Evolutionary conservation across 1,284 basidiomycete genomes (phyloP).

Genomic region (Papiliotrema fonsecae): DNA sequence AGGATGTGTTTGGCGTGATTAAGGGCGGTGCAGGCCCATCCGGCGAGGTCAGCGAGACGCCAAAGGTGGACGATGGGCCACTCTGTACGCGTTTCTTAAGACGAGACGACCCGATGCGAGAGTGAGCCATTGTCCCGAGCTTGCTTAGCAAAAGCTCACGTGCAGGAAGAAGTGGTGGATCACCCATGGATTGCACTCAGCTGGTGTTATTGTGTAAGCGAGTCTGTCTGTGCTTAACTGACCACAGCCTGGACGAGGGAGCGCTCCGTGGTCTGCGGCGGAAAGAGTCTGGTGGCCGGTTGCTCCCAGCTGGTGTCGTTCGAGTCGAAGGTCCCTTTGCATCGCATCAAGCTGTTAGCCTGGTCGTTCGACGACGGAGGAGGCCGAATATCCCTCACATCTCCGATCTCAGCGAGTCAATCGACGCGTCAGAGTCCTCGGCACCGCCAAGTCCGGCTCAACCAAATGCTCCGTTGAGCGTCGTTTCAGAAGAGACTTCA

Average conservation of each 20-base stretch:
- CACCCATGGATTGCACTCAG: conserved; percentile 80
- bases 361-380: conserved; percentile 59
- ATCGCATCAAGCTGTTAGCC: conserved; percentile 84
- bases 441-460: conserved; percentile 8
- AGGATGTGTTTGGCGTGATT: conserved; percentile 76
- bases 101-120: conserved; percentile 67
- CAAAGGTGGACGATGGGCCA: conserved; percentile 29
- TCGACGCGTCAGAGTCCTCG: conserved; percentile 7
- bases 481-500: background rate
- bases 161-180: conserved; percentile 83
- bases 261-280: conserved; percentile 79
- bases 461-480: background rate
- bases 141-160: conserved; percentile 9
- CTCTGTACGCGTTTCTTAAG: conserved; percentile 86
- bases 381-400: background rate
- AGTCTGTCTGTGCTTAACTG: background rate
- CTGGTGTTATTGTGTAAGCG: conserved; percentile 67
- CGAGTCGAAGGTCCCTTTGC: conserved; percentile 86
- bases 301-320: conserved; percentile 85
- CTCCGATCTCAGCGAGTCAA: background rate
- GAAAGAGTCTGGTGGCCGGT: conserved; percentile 78
- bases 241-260: conserved; percentile 60
- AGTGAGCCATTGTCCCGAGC: conserved; percentile 46
- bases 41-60: conserved; percentile 25
- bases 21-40: conserved; percentile 48